Evolutionary conservation across 2,329 filamentous ascomycete genomes (phyloP), one percentile per base, ranked within the genome.

Genomic region (Fusarium solani-melongenae): DNA sequence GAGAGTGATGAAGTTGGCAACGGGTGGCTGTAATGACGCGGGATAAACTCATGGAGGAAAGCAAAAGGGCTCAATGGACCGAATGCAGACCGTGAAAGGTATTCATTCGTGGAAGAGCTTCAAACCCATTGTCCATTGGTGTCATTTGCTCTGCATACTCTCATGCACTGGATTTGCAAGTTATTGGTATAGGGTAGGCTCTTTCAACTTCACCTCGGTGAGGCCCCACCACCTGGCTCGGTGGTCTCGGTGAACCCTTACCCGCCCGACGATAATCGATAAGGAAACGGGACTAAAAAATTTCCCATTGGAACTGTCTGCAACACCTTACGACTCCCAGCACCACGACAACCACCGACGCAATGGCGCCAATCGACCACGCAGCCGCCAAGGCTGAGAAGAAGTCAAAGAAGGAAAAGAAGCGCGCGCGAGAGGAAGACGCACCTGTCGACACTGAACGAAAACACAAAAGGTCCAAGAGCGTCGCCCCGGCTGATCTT

Each of bases 401-500:
- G 77, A 84, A 84, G 70, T 76, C 77, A 59, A 84, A 82, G 60
- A 84, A 83, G 67, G 80, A 85, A 53, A 86, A 86, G 80, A 87
- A 87, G 80, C 83, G 85, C 49, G 77, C 81, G 8, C 79, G 85
- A 49, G 85, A 87, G 57, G 85, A 86, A 29, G 84, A 87, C 41
- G 76, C 74, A 22, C 66, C 72, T 9, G 81, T 80, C 44, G 81
- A 83, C 55, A 77, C 79, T 38, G 85, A 87, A 68, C 84, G 84
- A 76, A 86, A 85, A 78, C 82, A 86, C 75, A 88, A 88, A 74
- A 86, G 86, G 68, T 85, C 86, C 6, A 88, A 86, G 79, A 86
- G 82, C 83, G 83, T 83, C 78, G 83, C 77, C 57, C 41, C 22
- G 5, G 78, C 69, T 53, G 78, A 80, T 38, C 59, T 60, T n/a